These are phyloP conservation scores for Xylaria hypoxylon DNA, from an alignment of 2,329 filamentous ascomycete species.

Conservation along the genomic window DNA sequence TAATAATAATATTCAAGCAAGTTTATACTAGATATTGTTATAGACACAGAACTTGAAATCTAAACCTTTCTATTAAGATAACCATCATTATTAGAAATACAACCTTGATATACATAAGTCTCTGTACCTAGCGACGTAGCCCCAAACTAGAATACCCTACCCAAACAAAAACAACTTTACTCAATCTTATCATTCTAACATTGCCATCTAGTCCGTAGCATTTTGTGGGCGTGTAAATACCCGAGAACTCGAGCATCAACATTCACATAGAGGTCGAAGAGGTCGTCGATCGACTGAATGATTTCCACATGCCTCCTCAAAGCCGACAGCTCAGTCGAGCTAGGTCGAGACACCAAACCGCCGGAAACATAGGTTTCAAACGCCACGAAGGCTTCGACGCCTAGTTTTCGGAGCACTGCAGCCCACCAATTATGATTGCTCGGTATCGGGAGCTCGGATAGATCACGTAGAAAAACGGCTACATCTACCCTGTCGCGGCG, in stretches of 20 bases:
- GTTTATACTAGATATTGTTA: too few relatives aligned
- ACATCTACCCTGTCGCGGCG: constrained; percentile 21
- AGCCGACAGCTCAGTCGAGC: neutral
- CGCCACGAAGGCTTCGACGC: constrained; percentile 12
- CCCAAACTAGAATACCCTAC: neutral
- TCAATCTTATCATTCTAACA: neutral
- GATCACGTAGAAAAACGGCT: neutral
- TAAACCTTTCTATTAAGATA: too few relatives aligned
- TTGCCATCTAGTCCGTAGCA: neutral
- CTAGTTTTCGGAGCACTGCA: constrained; percentile 8
- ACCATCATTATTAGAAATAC: too few relatives aligned
- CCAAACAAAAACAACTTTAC: neutral
- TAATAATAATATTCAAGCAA: too few relatives aligned
- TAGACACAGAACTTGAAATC: too few relatives aligned
- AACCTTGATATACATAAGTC: too few relatives aligned
- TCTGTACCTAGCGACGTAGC: too few relatives aligned
- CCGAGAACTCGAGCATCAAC: neutral
- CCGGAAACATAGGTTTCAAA: neutral
- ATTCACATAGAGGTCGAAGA: neutral
- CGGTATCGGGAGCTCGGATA: neutral
- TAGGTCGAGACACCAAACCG: neutral
- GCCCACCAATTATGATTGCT: neutral
- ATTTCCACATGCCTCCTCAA: neutral
- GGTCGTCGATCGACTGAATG: neutral
- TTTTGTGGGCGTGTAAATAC: constrained; percentile 1